A percentile compares a stretch with the other conserved stretches of the same genome.
phyloP scores from a whole-genome alignment of 2,329 filamentous ascomycete species.

The Keithomyces neogunnii region DNA sequence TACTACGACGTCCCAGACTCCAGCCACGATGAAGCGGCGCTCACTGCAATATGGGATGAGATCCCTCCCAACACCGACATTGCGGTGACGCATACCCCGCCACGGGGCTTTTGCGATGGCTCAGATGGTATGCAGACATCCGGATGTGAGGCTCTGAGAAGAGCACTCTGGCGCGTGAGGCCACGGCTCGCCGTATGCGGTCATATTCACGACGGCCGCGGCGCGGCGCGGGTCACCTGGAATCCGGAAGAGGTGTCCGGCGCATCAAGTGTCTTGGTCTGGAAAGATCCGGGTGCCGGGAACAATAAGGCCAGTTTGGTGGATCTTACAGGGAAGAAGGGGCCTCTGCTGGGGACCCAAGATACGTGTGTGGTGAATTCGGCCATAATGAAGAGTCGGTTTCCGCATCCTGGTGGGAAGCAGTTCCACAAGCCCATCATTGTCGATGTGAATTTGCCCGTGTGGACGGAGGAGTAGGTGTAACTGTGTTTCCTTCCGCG shows the following conservation, averaged over 20 bases:
- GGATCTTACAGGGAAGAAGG: slow-evolving; percentile 44
- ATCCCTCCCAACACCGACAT: slow-evolving; percentile 57
- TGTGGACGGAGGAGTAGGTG: slow-evolving; percentile 21
- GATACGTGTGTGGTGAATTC: slow-evolving; percentile 79
- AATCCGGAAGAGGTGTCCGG: slow-evolving; percentile 34
- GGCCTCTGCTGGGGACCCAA: slow-evolving; percentile 6
- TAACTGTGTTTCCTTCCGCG: neutral
- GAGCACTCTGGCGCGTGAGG: slow-evolving; percentile 49
- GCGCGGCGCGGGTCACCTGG: slow-evolving; percentile 56
- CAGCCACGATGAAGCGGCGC: slow-evolving; percentile 10
- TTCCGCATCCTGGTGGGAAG: slow-evolving; percentile 54
- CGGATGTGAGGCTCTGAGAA: slow-evolving; percentile 54
- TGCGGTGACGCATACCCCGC: slow-evolving; percentile 63
- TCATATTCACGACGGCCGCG: slow-evolving; percentile 62
- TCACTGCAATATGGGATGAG: slow-evolving; percentile 45
- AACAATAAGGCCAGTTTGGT: slow-evolving; percentile 53
- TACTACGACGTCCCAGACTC: slow-evolving; percentile 38
- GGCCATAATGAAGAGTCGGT: slow-evolving; percentile 61
- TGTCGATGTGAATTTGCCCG: slow-evolving; percentile 68
- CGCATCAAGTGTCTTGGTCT: slow-evolving; percentile 35
- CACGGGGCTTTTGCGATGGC: slow-evolving; percentile 50
- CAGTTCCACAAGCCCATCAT: slow-evolving; percentile 71
- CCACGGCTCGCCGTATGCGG: slow-evolving; percentile 62
- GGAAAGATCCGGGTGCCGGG: slow-evolving; percentile 50
- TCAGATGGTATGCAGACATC: slow-evolving; percentile 25